Evolutionary conservation across 441 rosid species (phyloP).

Genomic region (Gossypium gossypioides): DNA sequence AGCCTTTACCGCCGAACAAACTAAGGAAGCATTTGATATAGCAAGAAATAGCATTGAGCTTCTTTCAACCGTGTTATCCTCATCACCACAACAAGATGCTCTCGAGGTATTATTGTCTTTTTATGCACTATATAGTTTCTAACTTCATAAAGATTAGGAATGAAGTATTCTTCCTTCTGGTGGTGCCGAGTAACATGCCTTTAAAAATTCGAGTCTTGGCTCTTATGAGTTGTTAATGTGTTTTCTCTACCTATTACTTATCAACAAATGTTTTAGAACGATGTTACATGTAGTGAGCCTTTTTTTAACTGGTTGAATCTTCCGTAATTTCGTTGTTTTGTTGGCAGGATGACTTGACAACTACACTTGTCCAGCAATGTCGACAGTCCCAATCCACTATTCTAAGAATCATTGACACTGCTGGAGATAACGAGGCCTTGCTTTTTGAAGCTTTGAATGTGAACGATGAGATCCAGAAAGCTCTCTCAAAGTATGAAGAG

Average conservation of each 20-base stretch:
- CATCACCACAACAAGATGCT: slow-evolving; percentile 71
- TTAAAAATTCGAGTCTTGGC: background rate
- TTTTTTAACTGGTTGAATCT: background rate
- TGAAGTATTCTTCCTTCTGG: background rate
- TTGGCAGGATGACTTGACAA: slow-evolving; percentile 67
- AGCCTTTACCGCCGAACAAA: slow-evolving; percentile 64
- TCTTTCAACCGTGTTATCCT: slow-evolving; percentile 64
- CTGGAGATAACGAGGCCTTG: slow-evolving; percentile 70
- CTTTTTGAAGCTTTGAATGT: slow-evolving; percentile 80
- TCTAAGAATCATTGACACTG: slow-evolving; percentile 66
- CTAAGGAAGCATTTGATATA: slow-evolving; percentile 80
- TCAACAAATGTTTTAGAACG: background rate
- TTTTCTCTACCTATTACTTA: background rate
- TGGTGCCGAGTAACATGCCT: background rate
- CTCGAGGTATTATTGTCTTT: slow-evolving; percentile 37
- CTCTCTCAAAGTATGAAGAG: slow-evolving; percentile 51
- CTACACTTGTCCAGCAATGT: slow-evolving; percentile 64
- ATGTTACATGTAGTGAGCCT: background rate
- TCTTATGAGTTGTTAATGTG: background rate
- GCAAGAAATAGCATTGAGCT: slow-evolving; percentile 87
- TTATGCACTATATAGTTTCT: slow-evolving; percentile 1
- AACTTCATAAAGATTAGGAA: background rate
- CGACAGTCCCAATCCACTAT: slow-evolving; percentile 46
- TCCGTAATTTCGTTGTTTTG: background rate
- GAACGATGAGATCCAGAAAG: slow-evolving; percentile 75